These are phyloP conservation scores for Sodiomyces alkalinus DNA, from an alignment of 2,329 filamentous ascomycete genomes.

Conservation along the genomic window DNA sequence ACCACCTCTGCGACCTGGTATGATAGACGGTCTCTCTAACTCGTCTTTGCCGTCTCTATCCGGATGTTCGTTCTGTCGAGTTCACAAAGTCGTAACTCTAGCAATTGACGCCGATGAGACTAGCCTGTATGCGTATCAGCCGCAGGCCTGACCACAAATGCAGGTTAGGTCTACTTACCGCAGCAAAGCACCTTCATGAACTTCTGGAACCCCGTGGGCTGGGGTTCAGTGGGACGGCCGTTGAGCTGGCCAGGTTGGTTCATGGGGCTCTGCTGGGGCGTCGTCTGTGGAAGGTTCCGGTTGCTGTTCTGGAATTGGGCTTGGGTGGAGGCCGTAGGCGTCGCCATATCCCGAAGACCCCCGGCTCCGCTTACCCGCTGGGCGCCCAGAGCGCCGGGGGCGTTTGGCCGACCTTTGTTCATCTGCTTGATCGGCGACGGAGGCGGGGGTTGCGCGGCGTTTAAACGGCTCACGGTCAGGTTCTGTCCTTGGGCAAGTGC, in stretches of 20 bases:
- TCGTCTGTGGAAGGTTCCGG: slow-evolving; percentile 61
- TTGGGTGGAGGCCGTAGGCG: slow-evolving; percentile 80
- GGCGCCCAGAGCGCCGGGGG: slow-evolving; percentile 53
- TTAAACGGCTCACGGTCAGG: slow-evolving; percentile 78
- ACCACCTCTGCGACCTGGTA: too few species aligned
- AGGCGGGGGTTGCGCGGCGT: slow-evolving; percentile 81
- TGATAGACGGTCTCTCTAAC: too few species aligned
- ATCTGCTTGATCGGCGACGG: slow-evolving; percentile 72
- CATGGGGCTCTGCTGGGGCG: slow-evolving; percentile 45
- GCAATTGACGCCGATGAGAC: too few species aligned
- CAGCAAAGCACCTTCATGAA: slow-evolving; percentile 88
- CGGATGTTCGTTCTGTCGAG: too few species aligned
- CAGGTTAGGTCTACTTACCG: slow-evolving; percentile 26
- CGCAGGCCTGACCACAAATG: background rate
- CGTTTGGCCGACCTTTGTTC: slow-evolving; percentile 67
- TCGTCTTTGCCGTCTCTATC: too few species aligned
- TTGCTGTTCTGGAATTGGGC: slow-evolving; percentile 95
- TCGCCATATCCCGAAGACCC: slow-evolving; percentile 61
- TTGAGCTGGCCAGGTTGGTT: slow-evolving; percentile 35
- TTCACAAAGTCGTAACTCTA: too few species aligned
- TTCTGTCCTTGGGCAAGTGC: slow-evolving; percentile 46
- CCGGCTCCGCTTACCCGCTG: slow-evolving; percentile 65
- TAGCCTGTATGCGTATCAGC: slow-evolving; percentile 5
- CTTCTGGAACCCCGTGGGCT: slow-evolving; percentile 77
- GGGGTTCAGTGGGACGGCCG: slow-evolving; percentile 48